Conservation (phyloP, 2,329 filamentous ascomycete genomes). For the Chaetomium sp. region DNA sequence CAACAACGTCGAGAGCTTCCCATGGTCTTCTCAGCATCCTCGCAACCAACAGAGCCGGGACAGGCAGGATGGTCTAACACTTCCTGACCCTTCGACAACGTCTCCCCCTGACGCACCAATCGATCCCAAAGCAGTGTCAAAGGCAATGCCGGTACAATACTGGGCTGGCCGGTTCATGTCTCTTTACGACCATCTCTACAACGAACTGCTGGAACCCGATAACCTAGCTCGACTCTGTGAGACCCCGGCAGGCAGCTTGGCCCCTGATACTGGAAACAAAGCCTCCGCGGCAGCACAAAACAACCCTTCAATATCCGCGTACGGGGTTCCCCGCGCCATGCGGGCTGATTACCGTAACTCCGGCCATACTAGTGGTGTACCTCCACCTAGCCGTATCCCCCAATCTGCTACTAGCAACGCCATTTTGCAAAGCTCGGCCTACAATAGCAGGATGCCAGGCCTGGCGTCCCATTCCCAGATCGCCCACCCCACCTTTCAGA, state of each 20-base stretch:
- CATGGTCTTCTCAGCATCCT: not conserved
- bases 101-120: slow-evolving; percentile 1
- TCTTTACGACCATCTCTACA: slow-evolving; percentile 48
- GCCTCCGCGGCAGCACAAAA: slow-evolving; percentile 10
- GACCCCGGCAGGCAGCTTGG: slow-evolving; percentile 7
- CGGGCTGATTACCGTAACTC: not conserved
- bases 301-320: slow-evolving; percentile 20
- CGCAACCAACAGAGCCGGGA: not conserved
- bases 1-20: not conserved
- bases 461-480: not conserved
- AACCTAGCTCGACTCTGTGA: slow-evolving; percentile 22
- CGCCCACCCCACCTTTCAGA: not conserved
- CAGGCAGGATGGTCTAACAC: not conserved
- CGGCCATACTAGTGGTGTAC: not conserved
- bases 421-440: slow-evolving; percentile 12
- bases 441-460: not conserved
- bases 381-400: slow-evolving; percentile 13
- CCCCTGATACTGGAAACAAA: not conserved
- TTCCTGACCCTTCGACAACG: not conserved
- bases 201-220: slow-evolving; percentile 29
- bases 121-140: slow-evolving; percentile 31
- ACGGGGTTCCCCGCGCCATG: slow-evolving; percentile 13
- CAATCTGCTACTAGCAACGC: slow-evolving; percentile 22
- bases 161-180: slow-evolving; percentile 58
- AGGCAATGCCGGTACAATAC: slow-evolving; percentile 44